phyloP scores from a whole-genome alignment of 768 basidiomycete species.

The Boletus tylopilopsis region DNA sequence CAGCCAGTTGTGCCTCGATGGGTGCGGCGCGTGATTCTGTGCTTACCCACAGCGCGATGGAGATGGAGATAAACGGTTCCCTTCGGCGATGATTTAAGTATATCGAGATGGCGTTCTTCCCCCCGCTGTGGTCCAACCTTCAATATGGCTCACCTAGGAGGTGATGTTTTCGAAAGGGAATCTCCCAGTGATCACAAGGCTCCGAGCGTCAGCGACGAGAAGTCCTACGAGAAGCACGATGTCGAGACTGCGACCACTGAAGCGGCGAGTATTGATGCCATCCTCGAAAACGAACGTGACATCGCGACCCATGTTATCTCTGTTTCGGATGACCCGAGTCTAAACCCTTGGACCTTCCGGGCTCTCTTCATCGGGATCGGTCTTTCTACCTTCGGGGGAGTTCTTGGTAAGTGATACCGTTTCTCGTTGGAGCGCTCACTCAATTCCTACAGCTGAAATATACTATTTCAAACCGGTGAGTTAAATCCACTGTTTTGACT shows the following conservation, averaged over 20 bases:
- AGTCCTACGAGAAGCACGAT: conserved; percentile 31
- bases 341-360: conserved; percentile 38
- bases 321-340: conserved; percentile 28
- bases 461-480: conserved; percentile 58
- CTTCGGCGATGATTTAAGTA: not conserved
- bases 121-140: not conserved
- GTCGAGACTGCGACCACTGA: conserved; percentile 26
- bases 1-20: no score
- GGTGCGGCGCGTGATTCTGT: no score
- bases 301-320: conserved; percentile 47
- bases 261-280: conserved; percentile 8
- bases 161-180: not conserved
- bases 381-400: conserved; percentile 49
- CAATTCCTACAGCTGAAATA: conserved; percentile 42
- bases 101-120: not conserved
- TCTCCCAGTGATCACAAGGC: not conserved
- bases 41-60: no score
- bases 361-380: conserved; percentile 53
- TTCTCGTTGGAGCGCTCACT: not conserved
- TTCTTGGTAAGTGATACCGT: conserved; percentile 37
- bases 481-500: not conserved
- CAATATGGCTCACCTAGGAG: conserved; percentile 8
- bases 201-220: conserved; percentile 16
- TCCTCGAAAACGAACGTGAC: conserved; percentile 43
- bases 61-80: conserved; percentile 2